Base-by-base conservation (phyloP, 495 filamentous ascomycete species). In the Xylaria nigripes region DNA sequence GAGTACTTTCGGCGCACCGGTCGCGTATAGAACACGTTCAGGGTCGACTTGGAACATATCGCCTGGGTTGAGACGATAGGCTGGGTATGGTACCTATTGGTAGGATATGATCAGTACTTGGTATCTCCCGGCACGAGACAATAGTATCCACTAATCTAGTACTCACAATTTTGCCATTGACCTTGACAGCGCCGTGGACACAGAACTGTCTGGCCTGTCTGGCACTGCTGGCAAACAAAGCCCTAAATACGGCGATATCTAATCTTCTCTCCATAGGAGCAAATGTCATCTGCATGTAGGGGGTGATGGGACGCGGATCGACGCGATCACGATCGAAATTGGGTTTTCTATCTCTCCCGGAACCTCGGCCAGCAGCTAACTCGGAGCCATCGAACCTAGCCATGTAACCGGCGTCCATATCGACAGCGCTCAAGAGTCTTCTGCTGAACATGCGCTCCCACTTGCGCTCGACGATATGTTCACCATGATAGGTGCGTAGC, bases 11-110 rank as follows among this genome's bases (percentile, higher is more conserved):
- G 80, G 78, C 2, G 77, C 78, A 29, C 93, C 93, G 9, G 90
- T 96, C 21, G 89, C 93, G 59, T 72, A 87, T 70, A 98, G 77
- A 27, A 97, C 94, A 54, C 83, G 81, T 6, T 93, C 89, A 40
- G 85, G 79, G 7, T 96, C 86, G 63, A 98, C 94, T 63, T 92
- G 87, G 79, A 97, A 98, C 77, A 98, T 86, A 66, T 98, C 93
- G 45, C 93, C 93, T 9, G 93, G 93, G 70, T 98, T 98, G 24
- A 98, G 84, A 63, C 90, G 86, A 72, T 97, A 98, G 56, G 89
- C 85, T 1, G 93, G 91, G 65, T 95, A 84, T 44, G 76, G 79
- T 87, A 97, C 95, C 93, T 96, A 61, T 48, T 29, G n/a, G 16
- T 21, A 40, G 22, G 23, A 22, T 9, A 24, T 29, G 3, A 23